Evolutionary conservation across 1,284 basidiomycete species (phyloP), one percentile per base, ranked within the genome.

Genomic region (Sporisorium exsertum): DNA sequence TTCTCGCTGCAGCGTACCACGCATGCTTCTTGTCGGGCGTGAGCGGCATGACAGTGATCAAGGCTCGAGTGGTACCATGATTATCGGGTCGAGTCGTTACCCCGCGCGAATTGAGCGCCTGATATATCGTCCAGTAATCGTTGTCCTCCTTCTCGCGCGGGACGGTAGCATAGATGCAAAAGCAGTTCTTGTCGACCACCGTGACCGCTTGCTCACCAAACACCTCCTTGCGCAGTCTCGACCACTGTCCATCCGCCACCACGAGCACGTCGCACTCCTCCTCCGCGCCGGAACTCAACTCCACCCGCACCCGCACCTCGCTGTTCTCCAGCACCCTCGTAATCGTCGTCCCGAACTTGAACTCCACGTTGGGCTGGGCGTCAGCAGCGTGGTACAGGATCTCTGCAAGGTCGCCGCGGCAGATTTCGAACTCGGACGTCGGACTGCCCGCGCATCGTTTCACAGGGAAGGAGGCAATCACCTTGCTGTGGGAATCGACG

Each of bases 201-300:
- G 13, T 18, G 3, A 78, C 49, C 1, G 47, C 54, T 4, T 64
- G 46, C 5, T 27, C 12, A 8, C 47, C 63, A 52, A 81, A 81
- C 13, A 67, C 55, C 40, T 68, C 53, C 20, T 62, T 72, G 12
- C 80, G 60, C 4, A 68, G 27, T 15, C 58, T 58, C 12, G 80
- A 81, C 61, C 66, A 72, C 27, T 76, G 72, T 18, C 78, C 79
- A 55, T 82, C 80, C 8, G 80, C 75, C 1, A 63, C 68, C 1
- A 81, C 59, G 3, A 81, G 42, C 18, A 80, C 26, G 40, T 81
- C 77, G 43, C 62, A 76, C n/a, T 64, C 54, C 18, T 71, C 43
- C 9, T 42, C 49, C 15, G 64, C 50, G 4, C 71, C 64, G 24
- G 47, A 60, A 32, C 67, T 72, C 6, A 72, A 26, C 20, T 62